Conservation (phyloP, 2,329 filamentous ascomycete genomes). For the Emmonsia crescens region DNA sequence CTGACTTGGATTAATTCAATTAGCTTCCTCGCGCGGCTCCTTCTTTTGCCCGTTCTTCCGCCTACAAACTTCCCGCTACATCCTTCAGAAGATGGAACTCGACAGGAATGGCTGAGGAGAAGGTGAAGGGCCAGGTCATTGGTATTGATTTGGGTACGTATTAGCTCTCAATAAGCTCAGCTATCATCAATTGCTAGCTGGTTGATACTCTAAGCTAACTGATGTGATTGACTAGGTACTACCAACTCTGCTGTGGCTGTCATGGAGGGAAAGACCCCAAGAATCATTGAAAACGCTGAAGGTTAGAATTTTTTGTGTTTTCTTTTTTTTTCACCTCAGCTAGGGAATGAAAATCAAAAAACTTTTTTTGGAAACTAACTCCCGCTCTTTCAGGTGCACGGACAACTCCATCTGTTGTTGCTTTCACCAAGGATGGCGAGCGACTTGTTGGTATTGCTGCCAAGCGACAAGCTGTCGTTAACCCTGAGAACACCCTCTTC, state of each 20-base stretch:
- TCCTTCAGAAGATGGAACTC: constrained; percentile 53
- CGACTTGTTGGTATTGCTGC: constrained; percentile 92
- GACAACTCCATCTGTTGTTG: constrained; percentile 89
- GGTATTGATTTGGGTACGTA: constrained; percentile 88
- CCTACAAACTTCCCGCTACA: constrained; percentile 58
- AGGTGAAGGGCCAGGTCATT: constrained; percentile 92
- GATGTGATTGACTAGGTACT: constrained; percentile 47
- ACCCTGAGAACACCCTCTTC: constrained; percentile 96
- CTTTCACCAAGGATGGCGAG: constrained; percentile 91
- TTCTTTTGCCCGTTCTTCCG: constrained; percentile 56
- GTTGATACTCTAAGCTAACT: neutral
- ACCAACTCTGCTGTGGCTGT: constrained; percentile 96
- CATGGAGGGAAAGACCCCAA: constrained; percentile 92
- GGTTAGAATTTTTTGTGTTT: no score
- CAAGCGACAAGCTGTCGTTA: constrained; percentile 96
- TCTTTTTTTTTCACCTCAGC: no score
- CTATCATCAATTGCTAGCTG: neutral
- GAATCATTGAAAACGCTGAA: constrained; percentile 97
- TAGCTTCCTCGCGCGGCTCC: constrained; percentile 70
- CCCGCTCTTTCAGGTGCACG: constrained; percentile 52
- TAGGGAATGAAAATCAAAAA: constrained; percentile 3
- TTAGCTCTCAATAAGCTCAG: neutral
- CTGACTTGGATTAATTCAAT: neutral
- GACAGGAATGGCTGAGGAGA: constrained; percentile 51
- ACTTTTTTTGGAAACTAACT: constrained; percentile 10